Evolutionary conservation across 495 filamentous ascomycete species (phyloP).

Genomic region (Aspergillus sclerotiicarbonarius): DNA sequence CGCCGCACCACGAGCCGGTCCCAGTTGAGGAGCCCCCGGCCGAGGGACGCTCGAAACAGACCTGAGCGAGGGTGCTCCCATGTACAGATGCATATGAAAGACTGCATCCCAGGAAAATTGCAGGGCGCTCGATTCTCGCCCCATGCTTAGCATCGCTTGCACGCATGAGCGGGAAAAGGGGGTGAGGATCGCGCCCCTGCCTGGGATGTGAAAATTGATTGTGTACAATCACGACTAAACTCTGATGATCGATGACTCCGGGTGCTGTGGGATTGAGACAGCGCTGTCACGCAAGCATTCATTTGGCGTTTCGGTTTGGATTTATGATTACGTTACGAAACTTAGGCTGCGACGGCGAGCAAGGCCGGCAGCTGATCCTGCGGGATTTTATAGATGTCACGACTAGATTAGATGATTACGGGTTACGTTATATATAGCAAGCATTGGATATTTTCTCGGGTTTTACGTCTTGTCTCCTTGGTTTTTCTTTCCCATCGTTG

Average conservation of each 20-base stretch:
- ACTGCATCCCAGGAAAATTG: not conserved
- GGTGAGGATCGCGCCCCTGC: not conserved
- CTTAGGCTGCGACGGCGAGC: not conserved
- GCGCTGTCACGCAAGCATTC: not conserved
- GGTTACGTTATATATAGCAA: not conserved
- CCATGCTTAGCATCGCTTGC: not conserved
- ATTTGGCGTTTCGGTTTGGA: not conserved
- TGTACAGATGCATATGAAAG: not conserved
- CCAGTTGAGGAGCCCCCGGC: constrained; percentile 21
- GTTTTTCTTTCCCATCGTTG: too few relatives aligned
- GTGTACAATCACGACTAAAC: not conserved
- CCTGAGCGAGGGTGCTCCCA: constrained; percentile 12
- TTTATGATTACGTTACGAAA: not conserved
- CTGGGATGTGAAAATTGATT: not conserved
- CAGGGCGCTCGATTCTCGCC: not conserved
- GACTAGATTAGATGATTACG: constrained; percentile 17
- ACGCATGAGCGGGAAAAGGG: too few relatives aligned
- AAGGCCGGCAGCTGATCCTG: not conserved
- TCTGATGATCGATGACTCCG: not conserved
- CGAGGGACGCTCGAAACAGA: constrained; percentile 32
- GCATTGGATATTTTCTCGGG: not conserved
- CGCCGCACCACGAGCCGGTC: constrained; percentile 8
- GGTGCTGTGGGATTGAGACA: not conserved
- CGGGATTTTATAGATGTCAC: constrained; percentile 14
- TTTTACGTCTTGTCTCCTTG: not conserved